These are phyloP conservation scores for Naganishia sp. DNA, from an alignment of 1,284 basidiomycete species.

Conservation along the genomic window DNA sequence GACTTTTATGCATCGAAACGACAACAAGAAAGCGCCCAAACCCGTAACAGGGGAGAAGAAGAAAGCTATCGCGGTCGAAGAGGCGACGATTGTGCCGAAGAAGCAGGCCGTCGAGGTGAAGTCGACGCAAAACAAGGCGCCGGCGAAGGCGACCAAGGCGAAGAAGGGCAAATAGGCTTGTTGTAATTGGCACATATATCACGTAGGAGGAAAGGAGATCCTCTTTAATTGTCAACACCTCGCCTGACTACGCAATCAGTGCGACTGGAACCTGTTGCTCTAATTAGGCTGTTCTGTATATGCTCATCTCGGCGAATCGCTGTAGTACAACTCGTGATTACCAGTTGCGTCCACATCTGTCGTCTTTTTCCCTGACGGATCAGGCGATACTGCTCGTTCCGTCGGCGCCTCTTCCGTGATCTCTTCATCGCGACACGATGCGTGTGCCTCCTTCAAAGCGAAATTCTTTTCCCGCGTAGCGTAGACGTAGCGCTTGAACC, in stretches of 20 bases:
- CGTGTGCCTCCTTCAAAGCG: not conserved
- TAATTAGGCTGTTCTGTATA: not conserved
- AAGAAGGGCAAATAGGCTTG: slow-evolving; percentile 18
- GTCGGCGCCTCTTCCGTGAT: not conserved
- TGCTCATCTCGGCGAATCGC: not conserved
- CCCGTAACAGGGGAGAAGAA: slow-evolving; percentile 11
- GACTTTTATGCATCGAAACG: slow-evolving; percentile 37
- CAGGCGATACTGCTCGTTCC: not conserved
- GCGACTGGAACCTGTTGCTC: not conserved
- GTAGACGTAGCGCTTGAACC: slow-evolving; percentile 26
- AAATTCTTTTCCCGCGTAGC: slow-evolving; percentile 5
- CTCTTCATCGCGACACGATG: not conserved
- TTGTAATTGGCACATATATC: not conserved
- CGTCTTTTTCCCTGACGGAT: not conserved
- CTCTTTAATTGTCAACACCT: not conserved
- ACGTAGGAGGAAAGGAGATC: not conserved
- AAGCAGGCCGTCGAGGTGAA: not conserved
- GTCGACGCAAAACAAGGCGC: slow-evolving; percentile 4
- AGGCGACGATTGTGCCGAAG: not conserved
- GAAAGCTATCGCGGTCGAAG: not conserved
- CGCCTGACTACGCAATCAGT: not conserved
- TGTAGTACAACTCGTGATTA: not conserved
- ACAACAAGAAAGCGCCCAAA: not conserved
- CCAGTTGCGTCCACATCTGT: not conserved
- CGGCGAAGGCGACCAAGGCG: slow-evolving; percentile 5